Conservation (phyloP, 805 yeast genomes). For the Barnettozyma sp. region DNA sequence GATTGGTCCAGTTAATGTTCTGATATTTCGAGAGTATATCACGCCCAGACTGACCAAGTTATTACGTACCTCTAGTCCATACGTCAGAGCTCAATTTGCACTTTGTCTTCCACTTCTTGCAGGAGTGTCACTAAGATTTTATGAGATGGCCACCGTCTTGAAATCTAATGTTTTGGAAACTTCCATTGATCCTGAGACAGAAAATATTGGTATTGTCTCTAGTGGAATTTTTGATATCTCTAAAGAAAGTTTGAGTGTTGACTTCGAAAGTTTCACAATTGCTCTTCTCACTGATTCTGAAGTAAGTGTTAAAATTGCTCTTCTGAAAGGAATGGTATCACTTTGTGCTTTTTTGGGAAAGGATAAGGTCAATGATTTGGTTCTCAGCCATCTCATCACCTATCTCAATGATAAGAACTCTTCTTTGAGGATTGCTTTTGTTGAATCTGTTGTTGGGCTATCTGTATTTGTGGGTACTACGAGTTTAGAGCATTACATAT, state of each 20-base stretch:
- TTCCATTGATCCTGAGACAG: slow-evolving; percentile 40
- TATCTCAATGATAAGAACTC: slow-evolving; percentile 77
- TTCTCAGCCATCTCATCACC: slow-evolving; percentile 85
- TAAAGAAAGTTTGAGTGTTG: slow-evolving; percentile 39
- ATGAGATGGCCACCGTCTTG: slow-evolving; percentile 51
- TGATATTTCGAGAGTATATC: slow-evolving; percentile 75
- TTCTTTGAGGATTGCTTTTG: slow-evolving; percentile 60
- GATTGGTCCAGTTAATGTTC: slow-evolving; percentile 67
- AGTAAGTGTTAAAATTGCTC: slow-evolving; percentile 58
- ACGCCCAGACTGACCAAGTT: slow-evolving; percentile 58
- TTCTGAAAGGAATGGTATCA: slow-evolving; percentile 66
- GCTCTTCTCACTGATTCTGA: slow-evolving; percentile 63
- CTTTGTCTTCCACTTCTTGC: slow-evolving; percentile 70
- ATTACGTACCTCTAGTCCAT: slow-evolving; percentile 32
- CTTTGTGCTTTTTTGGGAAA: slow-evolving; percentile 79
- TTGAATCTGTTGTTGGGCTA: slow-evolving; percentile 62
- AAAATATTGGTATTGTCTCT: slow-evolving; percentile 30
- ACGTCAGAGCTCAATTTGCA: slow-evolving; percentile 64
- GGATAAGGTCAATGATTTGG: slow-evolving; percentile 81
- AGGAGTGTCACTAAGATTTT: slow-evolving; percentile 51
- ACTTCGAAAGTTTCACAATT: slow-evolving; percentile 61
- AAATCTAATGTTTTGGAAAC: slow-evolving; percentile 30
- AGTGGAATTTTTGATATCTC: slow-evolving; percentile 31
- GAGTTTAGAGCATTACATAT: slow-evolving; percentile 77
- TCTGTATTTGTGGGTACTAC: slow-evolving; percentile 77